Evolutionary conservation across 306 rosid species (phyloP).

Genomic region (Cucumis sativus): Cucumber_9930_V3 NC_026661.2:4674501-4675000

Average conservation of each 20-base stretch:
- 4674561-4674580: conserved; percentile 60
- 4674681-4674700: conserved; percentile 48
- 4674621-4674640: conserved; percentile 28
- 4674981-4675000: conserved; percentile 29
- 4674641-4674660: conserved; percentile 58
- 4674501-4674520: conserved; percentile 56
- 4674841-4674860: conserved; percentile 35
- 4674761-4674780: conserved; percentile 32
- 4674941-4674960: conserved; percentile 45
- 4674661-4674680: conserved; percentile 51
- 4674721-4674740: conserved; percentile 64
- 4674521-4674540: conserved; percentile 52
- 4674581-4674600: conserved; percentile 60
- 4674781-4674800: conserved; percentile 66
- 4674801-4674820: conserved; percentile 44
- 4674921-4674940: conserved; percentile 42
- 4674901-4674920: conserved; percentile 38
- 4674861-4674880: conserved; percentile 66
- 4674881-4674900: conserved; percentile 33
- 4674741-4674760: conserved; percentile 75
- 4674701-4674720: conserved; percentile 44
- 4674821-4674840: conserved; percentile 54
- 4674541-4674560: conserved; percentile 44
- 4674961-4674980: conserved; percentile 55
- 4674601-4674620: conserved; percentile 57